Evolutionary conservation across 73 alveolate genomes (phyloP), one percentile per base, ranked within the genome.

Genomic region (Paramecium sexaurelia): DNA sequence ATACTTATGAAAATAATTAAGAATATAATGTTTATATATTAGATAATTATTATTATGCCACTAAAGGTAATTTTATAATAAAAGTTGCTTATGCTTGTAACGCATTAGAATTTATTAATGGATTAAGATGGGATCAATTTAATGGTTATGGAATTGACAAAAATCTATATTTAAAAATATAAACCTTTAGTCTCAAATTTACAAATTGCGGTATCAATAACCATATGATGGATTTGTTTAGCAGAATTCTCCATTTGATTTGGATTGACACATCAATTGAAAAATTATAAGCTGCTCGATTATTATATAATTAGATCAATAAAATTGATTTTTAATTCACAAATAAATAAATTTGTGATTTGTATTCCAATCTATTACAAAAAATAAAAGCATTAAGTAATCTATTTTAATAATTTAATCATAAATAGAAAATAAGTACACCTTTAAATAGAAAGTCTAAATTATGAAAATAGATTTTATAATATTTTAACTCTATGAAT

Each of bases 271-370:
- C 83, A 29, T 61, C 83, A 61, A 61, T 61, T 61, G 83, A 61
- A 61, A 61, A 32, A 61, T 61, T 61, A 32, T 61, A 61, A 61
- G 83, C 83, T 61, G 47, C 83, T 61, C 39, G 83, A 61, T 29
- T 61, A 29, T 15, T 61, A 29, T 61, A 61, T 32, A 61, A 61
- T 61, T 51, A 17, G 29, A 51, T 51, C 67, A 51, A 2, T 51
- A 51, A 51, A n/a, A 51, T 17, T 51, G 3, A 51, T 2, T 17
- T 2, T 17, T 20, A 51, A 51, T 51, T 51, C 33, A n/a, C 32
- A 17, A 26, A 61, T 61, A 61, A 61, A 6, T 26, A 61, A 29
- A 61, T 61, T 7, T 61, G 83, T 61, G 83, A 61, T 61, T 32
- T 61, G 5, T 61, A 61, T 61, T 61, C 39, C 2, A 26, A 61